Conservation (phyloP, 129 eudicot genomes). For the Silybum marianum region DNA sequence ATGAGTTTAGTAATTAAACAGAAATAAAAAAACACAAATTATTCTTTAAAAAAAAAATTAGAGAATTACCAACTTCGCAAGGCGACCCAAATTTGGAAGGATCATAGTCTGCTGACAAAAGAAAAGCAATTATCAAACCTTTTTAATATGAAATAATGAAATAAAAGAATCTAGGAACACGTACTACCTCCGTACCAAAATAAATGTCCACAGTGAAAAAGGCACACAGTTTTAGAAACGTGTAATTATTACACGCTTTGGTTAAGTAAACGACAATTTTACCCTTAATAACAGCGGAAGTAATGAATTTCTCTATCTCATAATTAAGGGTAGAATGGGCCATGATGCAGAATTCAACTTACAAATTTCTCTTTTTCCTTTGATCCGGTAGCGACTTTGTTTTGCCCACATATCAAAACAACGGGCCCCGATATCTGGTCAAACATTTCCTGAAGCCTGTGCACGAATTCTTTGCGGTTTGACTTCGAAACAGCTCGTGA, state of each 20-base stretch:
- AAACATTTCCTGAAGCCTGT: constrained; percentile 84
- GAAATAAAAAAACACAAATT: not conserved
- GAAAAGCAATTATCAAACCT: constrained; percentile 17
- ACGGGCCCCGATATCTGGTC: constrained; percentile 86
- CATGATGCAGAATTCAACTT: constrained; percentile 32
- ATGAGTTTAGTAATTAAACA: not conserved
- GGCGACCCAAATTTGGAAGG: constrained; percentile 90
- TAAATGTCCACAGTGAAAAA: not conserved
- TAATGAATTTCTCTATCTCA: not conserved
- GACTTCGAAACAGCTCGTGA: constrained; percentile 84
- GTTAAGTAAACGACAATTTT: not conserved
- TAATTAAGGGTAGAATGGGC: not conserved
- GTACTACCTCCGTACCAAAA: not conserved
- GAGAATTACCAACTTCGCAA: constrained; percentile 85
- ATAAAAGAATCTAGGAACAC: not conserved
- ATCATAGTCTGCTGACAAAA: constrained; percentile 72
- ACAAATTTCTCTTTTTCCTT: constrained; percentile 95
- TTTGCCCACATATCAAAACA: constrained; percentile 92
- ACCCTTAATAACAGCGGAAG: not conserved
- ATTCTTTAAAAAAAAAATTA: not conserved
- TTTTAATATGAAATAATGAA: not conserved
- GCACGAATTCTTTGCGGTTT: constrained; percentile 71
- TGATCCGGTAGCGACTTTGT: constrained; percentile 77
- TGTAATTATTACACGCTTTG: not conserved
- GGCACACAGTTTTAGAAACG: not conserved